Evolutionary conservation across 345 rosid genomes (phyloP).

Genomic region (Linum trigynum): DNA sequence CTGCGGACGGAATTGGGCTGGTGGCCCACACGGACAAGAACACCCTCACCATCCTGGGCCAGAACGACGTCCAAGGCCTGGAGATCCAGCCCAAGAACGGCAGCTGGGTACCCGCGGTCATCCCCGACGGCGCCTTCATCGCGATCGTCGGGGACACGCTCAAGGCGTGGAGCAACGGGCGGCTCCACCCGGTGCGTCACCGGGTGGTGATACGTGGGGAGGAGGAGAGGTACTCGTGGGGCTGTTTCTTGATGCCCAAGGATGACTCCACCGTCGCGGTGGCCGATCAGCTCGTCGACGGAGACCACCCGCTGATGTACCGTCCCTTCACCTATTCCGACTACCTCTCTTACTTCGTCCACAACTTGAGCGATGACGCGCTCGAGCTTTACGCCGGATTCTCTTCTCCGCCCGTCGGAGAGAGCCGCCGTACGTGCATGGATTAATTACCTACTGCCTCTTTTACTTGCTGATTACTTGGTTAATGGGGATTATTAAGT

Average conservation of each 20-base stretch:
- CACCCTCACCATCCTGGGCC: constrained; percentile 30
- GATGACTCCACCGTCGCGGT: constrained; percentile 29
- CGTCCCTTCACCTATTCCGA: constrained; percentile 36
- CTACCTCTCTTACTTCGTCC: constrained; percentile 27
- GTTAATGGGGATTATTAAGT: too few species aligned
- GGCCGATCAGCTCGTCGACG: constrained; percentile 30
- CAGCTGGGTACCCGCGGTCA: constrained; percentile 19
- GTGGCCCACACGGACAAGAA: constrained; percentile 44
- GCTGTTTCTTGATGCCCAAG: constrained; percentile 31
- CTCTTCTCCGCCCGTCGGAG: background rate
- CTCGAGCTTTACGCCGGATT: constrained; percentile 33
- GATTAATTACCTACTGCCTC: too few species aligned
- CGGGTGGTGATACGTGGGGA: constrained; percentile 36
- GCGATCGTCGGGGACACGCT: constrained; percentile 40
- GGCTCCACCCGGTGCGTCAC: constrained; percentile 37
- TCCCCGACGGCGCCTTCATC: constrained; percentile 27
- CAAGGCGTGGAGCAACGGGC: constrained; percentile 55
- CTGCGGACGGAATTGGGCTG: constrained; percentile 18
- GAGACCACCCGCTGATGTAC: constrained; percentile 41
- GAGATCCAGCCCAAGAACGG: constrained; percentile 31
- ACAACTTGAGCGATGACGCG: constrained; percentile 33
- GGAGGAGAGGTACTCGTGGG: constrained; percentile 36
- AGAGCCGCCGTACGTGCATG: background rate
- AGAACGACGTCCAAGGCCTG: constrained; percentile 44
- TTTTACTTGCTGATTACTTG: too few species aligned